A percentile compares a stretch with the other conserved stretches of the same genome.
These are phyloP conservation scores for Neostapfia colusana DNA, from an alignment of 176 grass and related monocot genomes.

Conservation along the genomic window DNA sequence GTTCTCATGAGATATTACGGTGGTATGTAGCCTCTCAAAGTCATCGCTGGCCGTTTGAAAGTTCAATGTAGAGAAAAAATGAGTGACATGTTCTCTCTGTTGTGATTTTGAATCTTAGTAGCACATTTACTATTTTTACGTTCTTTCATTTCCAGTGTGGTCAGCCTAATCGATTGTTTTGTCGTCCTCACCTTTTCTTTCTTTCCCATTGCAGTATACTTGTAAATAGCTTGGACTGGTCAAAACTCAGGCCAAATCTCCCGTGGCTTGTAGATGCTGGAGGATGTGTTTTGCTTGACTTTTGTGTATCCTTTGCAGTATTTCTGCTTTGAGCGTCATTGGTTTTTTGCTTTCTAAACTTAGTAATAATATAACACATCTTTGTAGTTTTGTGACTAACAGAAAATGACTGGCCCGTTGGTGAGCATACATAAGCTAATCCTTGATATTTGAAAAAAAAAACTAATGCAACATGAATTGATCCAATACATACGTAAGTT, in stretches of 20 bases:
- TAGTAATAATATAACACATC: slow-evolving; percentile 3
- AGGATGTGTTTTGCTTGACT: slow-evolving; percentile 87
- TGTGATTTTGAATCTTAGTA: neutral
- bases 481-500: neutral
- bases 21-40: too few relatives aligned
- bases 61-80: neutral
- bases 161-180: neutral
- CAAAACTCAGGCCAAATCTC: slow-evolving; percentile 75
- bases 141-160: slow-evolving; percentile 45
- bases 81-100: neutral
- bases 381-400: slow-evolving; percentile 4
- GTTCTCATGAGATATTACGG: too few relatives aligned
- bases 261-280: slow-evolving; percentile 89
- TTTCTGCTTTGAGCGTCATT: slow-evolving; percentile 33
- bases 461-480: neutral
- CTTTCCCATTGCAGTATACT: slow-evolving; percentile 70
- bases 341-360: slow-evolving; percentile 22
- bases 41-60: too few relatives aligned
- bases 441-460: too few relatives aligned
- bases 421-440: neutral
- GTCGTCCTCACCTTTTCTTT: neutral
- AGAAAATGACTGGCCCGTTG: neutral
- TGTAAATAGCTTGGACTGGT: slow-evolving; percentile 89
- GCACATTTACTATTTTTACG: neutral
- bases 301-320: slow-evolving; percentile 81